Percentiles rank a stretch among this genome's conserved stretches.
phyloP scores from a whole-genome alignment of 2,329 filamentous ascomycete species.

The Beauveria brongniartii region DNA sequence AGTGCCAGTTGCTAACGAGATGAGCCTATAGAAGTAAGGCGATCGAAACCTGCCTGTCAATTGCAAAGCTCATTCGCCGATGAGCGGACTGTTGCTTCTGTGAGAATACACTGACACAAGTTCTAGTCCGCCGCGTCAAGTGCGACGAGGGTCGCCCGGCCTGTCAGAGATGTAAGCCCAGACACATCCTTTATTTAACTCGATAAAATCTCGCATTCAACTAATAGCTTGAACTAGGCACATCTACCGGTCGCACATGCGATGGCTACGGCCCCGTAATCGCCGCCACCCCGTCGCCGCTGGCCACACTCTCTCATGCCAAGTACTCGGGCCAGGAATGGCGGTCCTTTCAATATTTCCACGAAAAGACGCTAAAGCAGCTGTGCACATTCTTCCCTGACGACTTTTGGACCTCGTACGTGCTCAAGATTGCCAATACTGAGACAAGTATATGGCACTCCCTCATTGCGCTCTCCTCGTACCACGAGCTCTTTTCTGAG shows the following conservation, averaged over 20 bases:
- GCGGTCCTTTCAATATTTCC: constrained; percentile 12
- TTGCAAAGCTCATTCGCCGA: background rate
- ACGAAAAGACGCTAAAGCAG: constrained; percentile 11
- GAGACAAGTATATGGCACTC: constrained; percentile 12
- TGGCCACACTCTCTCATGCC: background rate
- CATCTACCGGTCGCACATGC: constrained; percentile 11
- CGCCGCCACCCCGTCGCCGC: background rate
- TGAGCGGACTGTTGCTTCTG: background rate
- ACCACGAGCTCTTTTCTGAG: constrained; percentile 8
- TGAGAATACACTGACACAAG: background rate
- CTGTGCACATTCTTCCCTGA: constrained; percentile 5
- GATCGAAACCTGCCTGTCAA: too few relatives aligned
- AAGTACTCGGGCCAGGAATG: constrained; percentile 1
- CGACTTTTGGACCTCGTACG: constrained; percentile 11
- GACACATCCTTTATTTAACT: too few relatives aligned
- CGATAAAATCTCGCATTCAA: too few relatives aligned
- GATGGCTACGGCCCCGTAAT: constrained; percentile 6
- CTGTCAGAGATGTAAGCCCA: constrained; percentile 9
- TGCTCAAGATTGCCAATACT: constrained; percentile 9
- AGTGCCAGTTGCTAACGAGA: background rate
- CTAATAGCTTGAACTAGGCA: background rate
- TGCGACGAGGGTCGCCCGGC: constrained; percentile 9
- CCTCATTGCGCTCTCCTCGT: constrained; percentile 9
- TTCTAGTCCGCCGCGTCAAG: constrained; percentile 10
- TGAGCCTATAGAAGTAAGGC: background rate